Conservation (phyloP, 2,329 filamentous ascomycete species). For the Hymenoscyphus linearis region DNA sequence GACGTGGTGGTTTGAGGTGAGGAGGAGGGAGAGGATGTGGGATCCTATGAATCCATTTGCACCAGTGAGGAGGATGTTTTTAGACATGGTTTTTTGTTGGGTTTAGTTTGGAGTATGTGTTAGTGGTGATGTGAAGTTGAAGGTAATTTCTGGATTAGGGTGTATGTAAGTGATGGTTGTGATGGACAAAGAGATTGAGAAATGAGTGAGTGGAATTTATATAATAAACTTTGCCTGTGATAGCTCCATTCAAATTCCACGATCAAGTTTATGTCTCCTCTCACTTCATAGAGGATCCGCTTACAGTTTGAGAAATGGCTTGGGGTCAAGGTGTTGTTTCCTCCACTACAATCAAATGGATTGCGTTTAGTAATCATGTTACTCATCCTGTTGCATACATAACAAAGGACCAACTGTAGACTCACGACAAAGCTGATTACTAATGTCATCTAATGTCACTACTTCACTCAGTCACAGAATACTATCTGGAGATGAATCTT, state of each 20-base stretch:
- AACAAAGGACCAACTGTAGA: background rate
- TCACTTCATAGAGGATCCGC: too few species aligned
- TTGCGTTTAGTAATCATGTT: background rate
- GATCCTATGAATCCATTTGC: slow-evolving; percentile 31
- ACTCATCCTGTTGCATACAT: background rate
- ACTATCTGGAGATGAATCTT: too few species aligned
- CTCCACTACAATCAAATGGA: background rate
- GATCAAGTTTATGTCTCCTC: too few species aligned
- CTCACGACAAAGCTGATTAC: background rate
- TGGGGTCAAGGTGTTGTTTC: background rate
- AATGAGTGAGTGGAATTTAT: too few species aligned
- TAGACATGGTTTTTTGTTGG: slow-evolving; percentile 10
- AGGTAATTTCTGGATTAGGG: background rate
- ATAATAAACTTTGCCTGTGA: too few species aligned
- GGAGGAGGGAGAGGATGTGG: slow-evolving; percentile 46
- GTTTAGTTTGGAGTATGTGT: background rate
- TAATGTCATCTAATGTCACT: background rate
- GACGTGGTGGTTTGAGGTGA: slow-evolving; percentile 55
- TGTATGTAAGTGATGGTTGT: background rate
- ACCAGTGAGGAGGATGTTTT: slow-evolving; percentile 30
- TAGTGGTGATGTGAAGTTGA: background rate
- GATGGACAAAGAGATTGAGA: too few species aligned
- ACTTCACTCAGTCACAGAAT: too few species aligned
- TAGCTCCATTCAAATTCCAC: too few species aligned
- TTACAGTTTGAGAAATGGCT: background rate